A percentile compares a stretch with the other conserved stretches of the same genome.
phyloP scores from a whole-genome alignment of 306 rosid genomes.

The Macrotyloma uniflorum region DNA sequence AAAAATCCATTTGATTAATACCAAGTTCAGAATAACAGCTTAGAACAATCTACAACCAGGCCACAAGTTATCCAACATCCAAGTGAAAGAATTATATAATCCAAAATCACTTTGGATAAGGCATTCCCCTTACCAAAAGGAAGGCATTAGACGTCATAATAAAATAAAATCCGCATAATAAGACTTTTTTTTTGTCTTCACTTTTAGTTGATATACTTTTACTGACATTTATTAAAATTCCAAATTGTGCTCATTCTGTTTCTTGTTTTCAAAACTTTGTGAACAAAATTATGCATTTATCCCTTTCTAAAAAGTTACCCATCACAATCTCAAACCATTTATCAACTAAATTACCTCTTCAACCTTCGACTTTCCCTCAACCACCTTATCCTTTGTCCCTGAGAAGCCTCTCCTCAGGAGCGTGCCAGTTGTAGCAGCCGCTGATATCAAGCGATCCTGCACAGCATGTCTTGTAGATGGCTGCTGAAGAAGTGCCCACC shows the following conservation, averaged over 20 bases:
- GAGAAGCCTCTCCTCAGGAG: constrained; percentile 75
- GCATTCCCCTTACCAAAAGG: constrained; percentile 14
- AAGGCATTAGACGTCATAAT: neutral
- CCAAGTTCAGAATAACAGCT: neutral
- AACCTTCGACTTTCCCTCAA: constrained; percentile 84
- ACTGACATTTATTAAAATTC: neutral
- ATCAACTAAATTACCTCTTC: constrained; percentile 73
- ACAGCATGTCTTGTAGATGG: constrained; percentile 91
- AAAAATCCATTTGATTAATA: constrained; percentile 4
- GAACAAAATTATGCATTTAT: neutral
- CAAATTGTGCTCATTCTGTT: neutral
- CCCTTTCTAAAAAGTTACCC: neutral
- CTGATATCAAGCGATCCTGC: constrained; percentile 86
- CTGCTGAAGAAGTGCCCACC: constrained; percentile 87
- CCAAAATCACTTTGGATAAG: constrained; percentile 20
- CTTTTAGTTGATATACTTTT: neutral
- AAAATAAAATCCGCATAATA: constrained; percentile 15
- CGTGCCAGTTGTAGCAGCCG: constrained; percentile 86
- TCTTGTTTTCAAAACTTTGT: constrained; percentile 15
- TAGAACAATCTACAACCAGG: constrained; percentile 3
- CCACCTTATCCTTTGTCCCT: constrained; percentile 89
- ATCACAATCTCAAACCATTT: constrained; percentile 18
- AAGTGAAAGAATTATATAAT: constrained; percentile 15
- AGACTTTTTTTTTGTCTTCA: constrained; percentile 10
- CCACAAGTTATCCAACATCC: constrained; percentile 18